Evolutionary conservation across 2,329 filamentous ascomycete species (phyloP), one percentile per base, ranked within the genome.

Genomic region (Mycocentrospora acerina): DNA sequence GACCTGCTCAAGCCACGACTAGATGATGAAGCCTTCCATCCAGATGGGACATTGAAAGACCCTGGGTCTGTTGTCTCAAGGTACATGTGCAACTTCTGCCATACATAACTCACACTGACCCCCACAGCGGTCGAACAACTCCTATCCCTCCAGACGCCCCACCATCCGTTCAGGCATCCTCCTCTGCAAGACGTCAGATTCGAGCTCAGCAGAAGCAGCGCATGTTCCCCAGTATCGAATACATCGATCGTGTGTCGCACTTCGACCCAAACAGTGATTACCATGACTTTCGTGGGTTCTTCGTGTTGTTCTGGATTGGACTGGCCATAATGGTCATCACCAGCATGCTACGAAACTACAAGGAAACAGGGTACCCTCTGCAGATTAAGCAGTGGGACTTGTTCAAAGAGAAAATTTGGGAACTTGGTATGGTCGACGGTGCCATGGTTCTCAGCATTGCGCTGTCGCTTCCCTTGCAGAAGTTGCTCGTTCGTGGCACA

Each of bases 241-340:
- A 91, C 71, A 81, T 88, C 27, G 85, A 86, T 44, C 86, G 93
- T 40, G 85, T 97, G 15, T 97, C 91, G 13, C 91, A 98, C 71
- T 95, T 98, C 64, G 93, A 98, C 62, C 90, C 90, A 0, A 79
- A 81, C 33, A 95, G 88, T 68, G 90, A 95, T 59, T 90, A 97
- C 66, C 83, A 83, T 59, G 90, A 98, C 69, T 98, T 98, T 66
- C 83, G 89, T 57, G 93, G 93, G 62, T 98, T 98, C 78, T 98
- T 96, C 72, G 88, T 93, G 37, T 80, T 98, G 25, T 98, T 98
- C 72, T 98, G 93, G 93, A 91, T 98, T 51, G 89, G 89, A 8
- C 76, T 98, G 43, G 88, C 88, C 53, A 95, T 98, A 67, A 95
- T 98, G 90, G 89, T 90, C 57, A 85, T 95, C 47, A 97, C 91